phyloP scores from a whole-genome alignment of 2,329 filamentous ascomycete genomes.

The Teratosphaeria viscida region DNA sequence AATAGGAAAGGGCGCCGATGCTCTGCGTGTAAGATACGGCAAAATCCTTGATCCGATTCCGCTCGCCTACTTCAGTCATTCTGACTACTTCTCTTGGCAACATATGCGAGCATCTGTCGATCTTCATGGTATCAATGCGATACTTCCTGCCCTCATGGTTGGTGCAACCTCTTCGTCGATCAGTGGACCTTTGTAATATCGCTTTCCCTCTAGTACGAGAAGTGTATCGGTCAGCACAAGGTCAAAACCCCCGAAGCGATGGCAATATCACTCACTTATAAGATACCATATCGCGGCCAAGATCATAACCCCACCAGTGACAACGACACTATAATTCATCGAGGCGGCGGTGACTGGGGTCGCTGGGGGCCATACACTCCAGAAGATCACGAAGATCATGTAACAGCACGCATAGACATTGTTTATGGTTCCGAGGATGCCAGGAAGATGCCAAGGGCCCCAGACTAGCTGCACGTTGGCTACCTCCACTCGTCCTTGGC shows the following conservation, averaged over 20 bases:
- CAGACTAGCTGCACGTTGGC: conserved; percentile 32
- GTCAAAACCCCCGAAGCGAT: background rate
- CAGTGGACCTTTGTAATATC: conserved; percentile 29
- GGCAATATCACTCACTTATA: conserved; percentile 6
- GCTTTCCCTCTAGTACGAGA: conserved; percentile 17
- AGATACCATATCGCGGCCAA: conserved; percentile 28
- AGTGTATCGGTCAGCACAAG: background rate
- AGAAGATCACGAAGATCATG: conserved; percentile 46
- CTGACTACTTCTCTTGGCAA: background rate
- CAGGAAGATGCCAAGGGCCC: conserved; percentile 47
- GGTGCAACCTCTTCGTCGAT: conserved; percentile 25
- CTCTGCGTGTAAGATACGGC: too few species aligned
- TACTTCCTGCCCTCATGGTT: conserved; percentile 18
- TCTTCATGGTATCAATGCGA: conserved; percentile 6
- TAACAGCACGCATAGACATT: conserved; percentile 46
- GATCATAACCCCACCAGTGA: conserved; percentile 30
- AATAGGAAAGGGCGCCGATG: too few species aligned
- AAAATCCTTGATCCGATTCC: too few species aligned
- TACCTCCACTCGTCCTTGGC: conserved; percentile 4
- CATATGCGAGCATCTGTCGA: background rate
- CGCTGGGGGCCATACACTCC: conserved; percentile 41
- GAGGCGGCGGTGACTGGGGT: conserved; percentile 23
- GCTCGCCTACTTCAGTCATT: background rate
- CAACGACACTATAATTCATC: conserved; percentile 35
- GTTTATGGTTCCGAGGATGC: conserved; percentile 42